These are phyloP conservation scores for Ploettnerulaceae sp. DNA, from an alignment of 2,329 filamentous ascomycete genomes.

Conservation along the genomic window DNA sequence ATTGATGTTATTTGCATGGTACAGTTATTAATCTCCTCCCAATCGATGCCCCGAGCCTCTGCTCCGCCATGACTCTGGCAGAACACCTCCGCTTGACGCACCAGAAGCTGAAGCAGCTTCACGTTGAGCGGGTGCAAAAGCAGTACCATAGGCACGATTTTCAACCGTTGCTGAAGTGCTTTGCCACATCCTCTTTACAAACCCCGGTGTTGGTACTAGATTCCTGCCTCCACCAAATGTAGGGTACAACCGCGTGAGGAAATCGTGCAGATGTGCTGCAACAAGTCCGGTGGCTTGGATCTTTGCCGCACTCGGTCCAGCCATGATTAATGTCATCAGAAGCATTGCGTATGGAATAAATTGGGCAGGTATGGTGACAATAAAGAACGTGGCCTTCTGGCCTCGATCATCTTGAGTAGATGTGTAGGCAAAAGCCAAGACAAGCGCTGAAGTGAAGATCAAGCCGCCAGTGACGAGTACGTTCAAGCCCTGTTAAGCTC, in stretches of 20 bases:
- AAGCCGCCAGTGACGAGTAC: slow-evolving; percentile 44
- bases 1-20: background rate
- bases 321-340: slow-evolving; percentile 64
- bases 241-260: slow-evolving; percentile 82
- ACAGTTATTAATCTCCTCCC: slow-evolving; percentile 38
- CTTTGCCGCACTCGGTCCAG: slow-evolving; percentile 51
- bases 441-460: slow-evolving; percentile 59
- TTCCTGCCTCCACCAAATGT: slow-evolving; percentile 81
- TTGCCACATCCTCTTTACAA: slow-evolving; percentile 64
- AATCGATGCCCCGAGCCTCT: slow-evolving; percentile 59
- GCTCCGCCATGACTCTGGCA: slow-evolving; percentile 60
- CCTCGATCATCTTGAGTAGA: slow-evolving; percentile 81
- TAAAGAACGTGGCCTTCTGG: slow-evolving; percentile 69
- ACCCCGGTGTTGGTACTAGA: slow-evolving; percentile 66
- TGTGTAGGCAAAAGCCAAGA: slow-evolving; percentile 78
- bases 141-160: slow-evolving; percentile 58
- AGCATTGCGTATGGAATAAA: slow-evolving; percentile 79
- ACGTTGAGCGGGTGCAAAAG: slow-evolving; percentile 41
- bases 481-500: slow-evolving; percentile 44
- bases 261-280: slow-evolving; percentile 87
- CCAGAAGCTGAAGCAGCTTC: slow-evolving; percentile 40
- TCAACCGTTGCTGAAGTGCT: slow-evolving; percentile 40
- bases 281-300: slow-evolving; percentile 72
- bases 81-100: slow-evolving; percentile 42
- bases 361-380: slow-evolving; percentile 79